Conservation (phyloP, 2,329 filamentous ascomycete genomes). For the Blumeriella jaapii region DNA sequence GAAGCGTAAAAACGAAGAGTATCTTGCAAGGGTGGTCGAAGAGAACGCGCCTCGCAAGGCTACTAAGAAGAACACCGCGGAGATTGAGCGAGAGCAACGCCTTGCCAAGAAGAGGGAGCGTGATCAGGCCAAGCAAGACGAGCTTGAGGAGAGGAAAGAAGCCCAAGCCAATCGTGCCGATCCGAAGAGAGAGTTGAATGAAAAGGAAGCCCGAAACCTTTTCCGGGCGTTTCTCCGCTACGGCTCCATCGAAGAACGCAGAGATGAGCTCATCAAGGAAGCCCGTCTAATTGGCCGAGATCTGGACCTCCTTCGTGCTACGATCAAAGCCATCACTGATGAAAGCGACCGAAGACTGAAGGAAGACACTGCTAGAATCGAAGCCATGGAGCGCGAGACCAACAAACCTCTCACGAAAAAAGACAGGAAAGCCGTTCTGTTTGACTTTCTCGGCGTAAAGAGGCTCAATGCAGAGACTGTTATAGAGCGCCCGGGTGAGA, state of each 20-base stretch:
- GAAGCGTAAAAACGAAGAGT: constrained; percentile 69
- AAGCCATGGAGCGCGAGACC: constrained; percentile 53
- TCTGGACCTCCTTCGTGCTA: constrained; percentile 61
- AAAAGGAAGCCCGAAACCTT: constrained; percentile 87
- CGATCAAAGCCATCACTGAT: constrained; percentile 54
- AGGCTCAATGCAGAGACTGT: constrained; percentile 94
- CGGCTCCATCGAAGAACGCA: constrained; percentile 79
- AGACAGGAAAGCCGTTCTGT: constrained; percentile 91
- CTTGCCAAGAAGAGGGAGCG: constrained; percentile 54
- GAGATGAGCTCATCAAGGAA: constrained; percentile 77
- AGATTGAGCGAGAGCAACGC: constrained; percentile 53
- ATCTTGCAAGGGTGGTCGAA: constrained; percentile 70
- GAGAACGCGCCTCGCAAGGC: constrained; percentile 75
- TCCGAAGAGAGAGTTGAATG: constrained; percentile 77
- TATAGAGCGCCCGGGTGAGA: constrained; percentile 78
- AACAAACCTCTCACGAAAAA: constrained; percentile 88
- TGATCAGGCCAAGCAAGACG: constrained; percentile 57
- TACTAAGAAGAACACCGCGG: constrained; percentile 41
- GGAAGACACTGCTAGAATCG: constrained; percentile 55
- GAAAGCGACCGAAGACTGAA: constrained; percentile 64
- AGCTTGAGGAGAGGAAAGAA: constrained; percentile 51
- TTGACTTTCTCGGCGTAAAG: constrained; percentile 87
- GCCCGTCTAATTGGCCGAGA: constrained; percentile 78
- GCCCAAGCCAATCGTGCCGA: constrained; percentile 66
- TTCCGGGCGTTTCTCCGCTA: constrained; percentile 85